Evolutionary conservation across 148 eudicot species (phyloP), one percentile per base, ranked within the genome.

Genomic region (Chenopodium suecicum): DNA sequence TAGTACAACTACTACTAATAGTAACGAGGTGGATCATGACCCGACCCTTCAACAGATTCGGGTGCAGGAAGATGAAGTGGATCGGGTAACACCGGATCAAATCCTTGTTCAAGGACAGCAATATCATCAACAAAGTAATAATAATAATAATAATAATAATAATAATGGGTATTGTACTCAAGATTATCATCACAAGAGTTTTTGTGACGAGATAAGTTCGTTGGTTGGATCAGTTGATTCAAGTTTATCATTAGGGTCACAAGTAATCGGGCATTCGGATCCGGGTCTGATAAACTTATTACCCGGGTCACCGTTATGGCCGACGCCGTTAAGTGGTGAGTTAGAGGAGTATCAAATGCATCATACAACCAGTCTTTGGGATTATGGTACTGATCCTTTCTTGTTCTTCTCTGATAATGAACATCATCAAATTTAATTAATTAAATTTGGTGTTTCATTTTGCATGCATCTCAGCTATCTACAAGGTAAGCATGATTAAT

Each of bases 381-480:
- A 95, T 77, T 91, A 93, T 79, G 89, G 87, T 4, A 90, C 92
- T 75, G 91, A 94, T 74, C 93, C 98, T 37, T 92, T 87, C 79
- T 84, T 89, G 75, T 88, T 88, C 79, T 91, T 91, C 73, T 84
- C 80, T 84, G 62, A 27, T 66, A 19, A 76, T 68, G 48, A 52
- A n/a, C 48, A 76, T 54, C 64, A 52, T 32, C 48, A 66, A 23
- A 41, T 60, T 67, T 75, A 31, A 56, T 10, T 12, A 9, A 48
- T 48, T 48, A 9, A 37, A 48, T 48, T 48, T 74, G 62, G 22
- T 56, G 20, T 19, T 27, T 23, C 9, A 41, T 44, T 58, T 71
- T 81, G 79, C 79, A 75, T 81, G 83, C 79, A 75, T 58, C 52
- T 34, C 23, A 34, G 22, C 25, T 34, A 7, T 58, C 46, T 2